These are phyloP conservation scores for Psilocybe subaeruginosa DNA, from an alignment of 768 basidiomycete species.

Conservation along the genomic window DNA sequence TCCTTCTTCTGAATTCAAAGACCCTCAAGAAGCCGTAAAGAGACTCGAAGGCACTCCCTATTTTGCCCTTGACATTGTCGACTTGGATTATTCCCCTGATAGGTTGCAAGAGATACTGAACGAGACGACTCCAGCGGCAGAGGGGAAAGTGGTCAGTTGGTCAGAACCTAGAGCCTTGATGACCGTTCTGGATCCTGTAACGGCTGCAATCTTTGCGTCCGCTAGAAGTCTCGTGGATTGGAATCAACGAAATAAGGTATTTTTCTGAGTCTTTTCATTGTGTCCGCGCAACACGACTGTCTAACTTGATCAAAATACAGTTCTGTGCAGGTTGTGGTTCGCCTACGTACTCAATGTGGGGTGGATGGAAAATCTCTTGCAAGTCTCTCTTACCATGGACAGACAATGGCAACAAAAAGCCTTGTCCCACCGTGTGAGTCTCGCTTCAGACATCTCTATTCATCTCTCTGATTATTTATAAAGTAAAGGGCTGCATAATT, in stretches of 20 bases:
- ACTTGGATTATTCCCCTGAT: constrained; percentile 40
- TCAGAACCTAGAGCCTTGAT: constrained; percentile 65
- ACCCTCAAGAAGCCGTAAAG: constrained; percentile 52
- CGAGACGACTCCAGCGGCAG: constrained; percentile 37
- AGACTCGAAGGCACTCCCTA: constrained; percentile 82
- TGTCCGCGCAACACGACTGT: neutral
- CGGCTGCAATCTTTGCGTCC: constrained; percentile 76
- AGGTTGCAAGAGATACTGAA: constrained; percentile 42
- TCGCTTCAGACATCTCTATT: neutral
- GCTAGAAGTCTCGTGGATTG: constrained; percentile 89
- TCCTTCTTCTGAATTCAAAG: constrained; percentile 66
- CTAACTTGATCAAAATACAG: constrained; percentile 37
- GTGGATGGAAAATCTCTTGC: constrained; percentile 93
- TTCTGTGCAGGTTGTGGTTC: constrained; percentile 91
- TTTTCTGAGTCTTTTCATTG: neutral
- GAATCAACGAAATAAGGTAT: constrained; percentile 87
- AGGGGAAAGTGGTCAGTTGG: constrained; percentile 54
- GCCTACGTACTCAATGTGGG: constrained; percentile 85
- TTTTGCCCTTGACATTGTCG: constrained; percentile 79
- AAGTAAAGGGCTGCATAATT: constrained; percentile 88
- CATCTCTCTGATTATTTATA: neutral
- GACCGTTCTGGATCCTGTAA: constrained; percentile 59
- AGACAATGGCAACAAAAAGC: constrained; percentile 60
- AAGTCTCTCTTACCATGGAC: constrained; percentile 75
- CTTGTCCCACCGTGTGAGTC: constrained; percentile 72